phyloP scores from a whole-genome alignment of 2,329 filamentous ascomycete species.

The Pestalotiopsis sp. region DNA sequence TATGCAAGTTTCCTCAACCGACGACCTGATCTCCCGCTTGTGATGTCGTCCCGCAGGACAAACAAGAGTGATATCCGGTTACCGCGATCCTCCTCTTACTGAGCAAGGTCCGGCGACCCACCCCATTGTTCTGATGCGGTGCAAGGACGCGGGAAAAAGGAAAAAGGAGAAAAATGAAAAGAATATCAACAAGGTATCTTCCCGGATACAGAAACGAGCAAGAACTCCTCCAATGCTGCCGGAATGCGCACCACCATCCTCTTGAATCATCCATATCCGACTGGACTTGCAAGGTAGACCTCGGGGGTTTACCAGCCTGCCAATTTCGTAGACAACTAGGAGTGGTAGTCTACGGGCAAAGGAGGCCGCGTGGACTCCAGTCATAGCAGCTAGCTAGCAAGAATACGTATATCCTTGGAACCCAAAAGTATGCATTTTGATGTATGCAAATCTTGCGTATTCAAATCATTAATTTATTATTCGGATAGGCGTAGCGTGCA shows the following conservation, averaged over 20 bases:
- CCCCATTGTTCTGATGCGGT: not conserved
- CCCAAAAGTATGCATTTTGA: not conserved
- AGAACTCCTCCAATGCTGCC: constrained; percentile 31
- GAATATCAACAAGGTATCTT: not conserved
- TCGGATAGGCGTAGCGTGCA: not conserved
- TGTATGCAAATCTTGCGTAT: not conserved
- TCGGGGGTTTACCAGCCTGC: not conserved
- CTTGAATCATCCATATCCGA: constrained; percentile 5
- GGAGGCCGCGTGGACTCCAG: not conserved
- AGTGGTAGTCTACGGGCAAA: not conserved
- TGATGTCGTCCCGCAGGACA: not conserved
- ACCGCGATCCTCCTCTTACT: not conserved
- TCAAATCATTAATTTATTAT: not conserved
- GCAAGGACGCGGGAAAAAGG: not conserved
- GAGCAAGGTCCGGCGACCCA: not conserved
- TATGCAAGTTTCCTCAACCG: constrained; percentile 1
- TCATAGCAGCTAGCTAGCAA: not conserved
- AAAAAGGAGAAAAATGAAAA: not conserved
- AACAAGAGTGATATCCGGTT: not conserved
- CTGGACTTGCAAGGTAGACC: constrained; percentile 14
- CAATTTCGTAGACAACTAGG: too few relatives aligned
- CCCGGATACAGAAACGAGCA: constrained; percentile 10
- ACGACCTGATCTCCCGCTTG: not conserved
- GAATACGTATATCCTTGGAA: not conserved
- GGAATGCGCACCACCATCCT: constrained; percentile 18